Evolutionary conservation across 2,329 filamentous ascomycete species (phyloP).

Genomic region (Alternaria postmessia): DNA sequence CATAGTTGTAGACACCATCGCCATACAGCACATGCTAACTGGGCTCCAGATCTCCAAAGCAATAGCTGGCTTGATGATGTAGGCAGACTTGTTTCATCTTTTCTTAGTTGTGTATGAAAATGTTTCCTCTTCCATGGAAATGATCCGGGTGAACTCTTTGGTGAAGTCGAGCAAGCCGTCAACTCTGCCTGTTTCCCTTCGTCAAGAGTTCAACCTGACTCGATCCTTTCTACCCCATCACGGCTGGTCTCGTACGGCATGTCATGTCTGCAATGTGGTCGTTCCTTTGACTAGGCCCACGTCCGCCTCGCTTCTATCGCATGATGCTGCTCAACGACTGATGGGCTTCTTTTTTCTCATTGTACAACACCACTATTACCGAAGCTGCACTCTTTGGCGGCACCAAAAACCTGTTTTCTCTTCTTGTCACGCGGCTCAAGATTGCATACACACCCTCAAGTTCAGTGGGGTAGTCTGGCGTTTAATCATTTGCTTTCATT

Average conservation of each 20-base stretch:
- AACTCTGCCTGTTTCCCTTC: conserved; percentile 11
- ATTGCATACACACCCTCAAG: conserved; percentile 1
- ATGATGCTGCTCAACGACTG: conserved; percentile 9
- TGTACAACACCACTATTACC: conserved; percentile 29
- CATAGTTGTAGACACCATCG: conserved; percentile 35
- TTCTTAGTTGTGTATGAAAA: conserved; percentile 43
- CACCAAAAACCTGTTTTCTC: conserved; percentile 16
- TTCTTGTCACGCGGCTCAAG: conserved; percentile 3
- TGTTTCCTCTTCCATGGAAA: conserved; percentile 24
- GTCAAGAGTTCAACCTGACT: conserved; percentile 27
- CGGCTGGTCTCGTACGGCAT: conserved; percentile 28
- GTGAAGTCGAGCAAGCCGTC: conserved; percentile 23
- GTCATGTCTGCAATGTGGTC: conserved; percentile 14
- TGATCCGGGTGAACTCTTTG: conserved; percentile 35
- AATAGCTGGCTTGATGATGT: conserved; percentile 31
- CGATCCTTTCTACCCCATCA: conserved; percentile 5
- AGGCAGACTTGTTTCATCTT: conserved; percentile 1
- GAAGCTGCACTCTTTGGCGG: conserved; percentile 16
- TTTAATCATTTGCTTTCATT: conserved; percentile 1
- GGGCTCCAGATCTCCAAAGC: conserved; percentile 42
- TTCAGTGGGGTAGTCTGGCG: background rate
- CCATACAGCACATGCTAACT: conserved; percentile 28
- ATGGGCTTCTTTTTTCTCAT: conserved; percentile 4
- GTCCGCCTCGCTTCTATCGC: conserved; percentile 18
- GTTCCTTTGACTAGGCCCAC: conserved; percentile 53